Evolutionary conservation across 352 stramenopile genomes (phyloP).

Genomic region (Pythium apleroticum): DNA sequence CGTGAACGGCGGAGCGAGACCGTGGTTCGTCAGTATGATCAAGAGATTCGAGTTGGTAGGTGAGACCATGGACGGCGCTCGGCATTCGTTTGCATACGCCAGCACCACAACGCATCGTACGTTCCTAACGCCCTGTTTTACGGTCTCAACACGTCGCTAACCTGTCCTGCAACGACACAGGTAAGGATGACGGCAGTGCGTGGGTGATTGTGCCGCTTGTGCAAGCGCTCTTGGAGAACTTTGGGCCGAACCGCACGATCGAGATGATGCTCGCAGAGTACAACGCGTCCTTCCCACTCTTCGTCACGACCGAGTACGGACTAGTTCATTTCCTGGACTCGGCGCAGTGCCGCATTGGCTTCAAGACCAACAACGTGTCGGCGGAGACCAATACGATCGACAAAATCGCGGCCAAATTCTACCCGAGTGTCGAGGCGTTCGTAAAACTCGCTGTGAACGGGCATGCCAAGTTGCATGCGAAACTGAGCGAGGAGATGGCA

Average conservation of each 20-base stretch:
- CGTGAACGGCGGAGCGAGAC: constrained; percentile 27
- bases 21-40: constrained; percentile 33
- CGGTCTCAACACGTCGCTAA: background rate
- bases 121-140: background rate
- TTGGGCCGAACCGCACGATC: constrained; percentile 15
- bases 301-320: constrained; percentile 35
- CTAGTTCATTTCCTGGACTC: constrained; percentile 33
- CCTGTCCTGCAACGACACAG: constrained; percentile 13
- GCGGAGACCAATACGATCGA: constrained; percentile 31
- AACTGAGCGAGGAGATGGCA: constrained; percentile 24
- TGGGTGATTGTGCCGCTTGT: constrained; percentile 34
- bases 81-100: constrained; percentile 28
- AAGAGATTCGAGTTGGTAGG: constrained; percentile 25
- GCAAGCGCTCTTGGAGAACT: constrained; percentile 28
- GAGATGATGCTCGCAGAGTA: constrained; percentile 31
- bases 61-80: constrained; percentile 26
- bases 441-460: constrained; percentile 19
- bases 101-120: constrained; percentile 18
- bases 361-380: constrained; percentile 28
- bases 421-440: constrained; percentile 24
- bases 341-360: constrained; percentile 33
- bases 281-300: constrained; percentile 30
- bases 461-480: constrained; percentile 19
- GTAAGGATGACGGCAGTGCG: constrained; percentile 35
- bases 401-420: constrained; percentile 33